Percentiles rank a stretch among this genome's conserved stretches.
These are phyloP conservation scores for Trebouxia sp. DNA, from an alignment of 139 green algal genomes.

Conservation along the genomic window DNA sequence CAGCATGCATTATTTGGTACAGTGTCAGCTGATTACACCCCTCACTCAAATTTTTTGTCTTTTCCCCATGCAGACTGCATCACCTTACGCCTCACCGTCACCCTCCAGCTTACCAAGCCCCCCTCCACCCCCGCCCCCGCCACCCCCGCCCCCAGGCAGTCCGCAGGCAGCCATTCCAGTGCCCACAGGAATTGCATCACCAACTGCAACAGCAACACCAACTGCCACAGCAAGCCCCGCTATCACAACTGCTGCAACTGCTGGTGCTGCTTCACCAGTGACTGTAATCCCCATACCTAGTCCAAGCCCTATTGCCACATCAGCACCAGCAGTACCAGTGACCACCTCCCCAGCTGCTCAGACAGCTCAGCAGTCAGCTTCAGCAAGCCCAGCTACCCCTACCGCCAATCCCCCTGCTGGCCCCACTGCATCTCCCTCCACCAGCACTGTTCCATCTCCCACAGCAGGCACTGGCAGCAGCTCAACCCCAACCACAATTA, in stretches of 20 bases:
- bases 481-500: background rate
- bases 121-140: no score
- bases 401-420: background rate
- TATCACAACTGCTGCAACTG: background rate
- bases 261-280: background rate
- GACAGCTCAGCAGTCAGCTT: no score
- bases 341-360: conserved; percentile 23
- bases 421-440: background rate
- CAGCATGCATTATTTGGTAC: no score
- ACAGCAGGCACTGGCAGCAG: background rate
- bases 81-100: no score
- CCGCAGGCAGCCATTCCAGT: background rate
- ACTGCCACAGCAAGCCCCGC: background rate
- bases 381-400: background rate
- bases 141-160: no score
- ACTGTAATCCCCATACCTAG: no score
- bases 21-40: no score
- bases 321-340: background rate
- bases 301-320: no score
- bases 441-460: conserved; percentile 22
- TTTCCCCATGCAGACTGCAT: no score
- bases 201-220: background rate
- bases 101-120: no score
- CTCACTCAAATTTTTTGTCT: no score
- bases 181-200: background rate